Evolutionary conservation across 331 rosid species (phyloP).

Genomic region (Spiraea crenata): DNA sequence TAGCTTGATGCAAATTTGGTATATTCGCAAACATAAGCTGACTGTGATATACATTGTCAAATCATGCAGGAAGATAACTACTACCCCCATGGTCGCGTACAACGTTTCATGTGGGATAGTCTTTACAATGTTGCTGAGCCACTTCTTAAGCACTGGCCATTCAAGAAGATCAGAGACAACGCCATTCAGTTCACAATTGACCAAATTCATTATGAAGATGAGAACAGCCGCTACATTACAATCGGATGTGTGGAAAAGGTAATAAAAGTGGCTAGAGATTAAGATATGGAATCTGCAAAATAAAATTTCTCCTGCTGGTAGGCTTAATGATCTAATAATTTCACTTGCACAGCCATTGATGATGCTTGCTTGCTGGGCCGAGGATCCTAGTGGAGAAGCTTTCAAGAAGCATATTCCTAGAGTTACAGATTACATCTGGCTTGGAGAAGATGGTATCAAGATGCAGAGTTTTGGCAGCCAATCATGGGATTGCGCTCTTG

Average conservation of each 20-base stretch:
- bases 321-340: not conserved
- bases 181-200: slow-evolving; percentile 26
- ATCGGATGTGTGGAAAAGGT: slow-evolving; percentile 33
- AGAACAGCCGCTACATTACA: slow-evolving; percentile 32
- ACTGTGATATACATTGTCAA: not conserved
- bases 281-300: not conserved
- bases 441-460: slow-evolving; percentile 71
- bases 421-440: slow-evolving; percentile 63
- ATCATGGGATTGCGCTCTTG: slow-evolving; percentile 66
- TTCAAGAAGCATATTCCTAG: slow-evolving; percentile 69
- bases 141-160: slow-evolving; percentile 24
- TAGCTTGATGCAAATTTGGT: not conserved
- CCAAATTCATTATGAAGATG: slow-evolving; percentile 34
- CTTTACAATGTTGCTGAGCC: slow-evolving; percentile 21
- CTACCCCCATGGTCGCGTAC: slow-evolving; percentile 20
- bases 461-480: slow-evolving; percentile 75
- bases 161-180: slow-evolving; percentile 24
- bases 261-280: not conserved
- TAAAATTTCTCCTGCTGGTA: not conserved
- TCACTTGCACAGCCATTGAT: slow-evolving; percentile 20
- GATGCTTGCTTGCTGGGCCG: slow-evolving; percentile 42
- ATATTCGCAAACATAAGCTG: not conserved
- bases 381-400: slow-evolving; percentile 33
- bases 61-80: slow-evolving; percentile 24
- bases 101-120: slow-evolving; percentile 25